phyloP scores from a whole-genome alignment of 1,284 basidiomycete species.

The Omphalotus olearius region DNA sequence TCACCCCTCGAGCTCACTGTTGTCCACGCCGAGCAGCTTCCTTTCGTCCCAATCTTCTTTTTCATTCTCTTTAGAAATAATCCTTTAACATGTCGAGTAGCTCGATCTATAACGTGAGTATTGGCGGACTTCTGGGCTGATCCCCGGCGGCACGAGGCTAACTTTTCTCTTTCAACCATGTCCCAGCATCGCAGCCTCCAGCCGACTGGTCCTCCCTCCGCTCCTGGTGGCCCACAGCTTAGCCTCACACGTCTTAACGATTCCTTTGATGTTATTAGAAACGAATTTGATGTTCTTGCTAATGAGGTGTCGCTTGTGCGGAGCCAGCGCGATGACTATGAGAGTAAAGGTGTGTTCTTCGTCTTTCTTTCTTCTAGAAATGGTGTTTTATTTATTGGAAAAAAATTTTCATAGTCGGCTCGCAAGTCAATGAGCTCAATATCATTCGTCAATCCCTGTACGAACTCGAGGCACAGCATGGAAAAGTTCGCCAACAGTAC shows the following conservation, averaged over 20 bases:
- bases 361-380: constrained; percentile 1
- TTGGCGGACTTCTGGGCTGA: neutral
- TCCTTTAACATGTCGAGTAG: constrained; percentile 5
- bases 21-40: neutral
- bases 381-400: neutral
- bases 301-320: constrained; percentile 69
- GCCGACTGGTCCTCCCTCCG: constrained; percentile 12
- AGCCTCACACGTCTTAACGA: constrained; percentile 56
- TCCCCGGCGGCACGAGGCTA: constrained; percentile 8
- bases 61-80: neutral
- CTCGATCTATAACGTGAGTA: constrained; percentile 14
- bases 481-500: constrained; percentile 52
- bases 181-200: constrained; percentile 16
- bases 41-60: neutral
- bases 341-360: constrained; percentile 68
- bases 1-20: neutral
- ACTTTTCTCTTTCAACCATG: constrained; percentile 5
- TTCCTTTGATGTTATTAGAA: constrained; percentile 78
- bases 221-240: constrained; percentile 7
- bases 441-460: constrained; percentile 51
- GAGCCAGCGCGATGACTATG: constrained; percentile 85
- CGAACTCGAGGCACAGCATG: constrained; percentile 59
- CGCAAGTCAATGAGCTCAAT: constrained; percentile 48
- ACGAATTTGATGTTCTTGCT: constrained; percentile 81
- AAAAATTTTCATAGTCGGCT: constrained; percentile 13